Evolutionary conservation across 495 filamentous ascomycete genomes (phyloP).

Genomic region (Daldinia concentrica): DNA sequence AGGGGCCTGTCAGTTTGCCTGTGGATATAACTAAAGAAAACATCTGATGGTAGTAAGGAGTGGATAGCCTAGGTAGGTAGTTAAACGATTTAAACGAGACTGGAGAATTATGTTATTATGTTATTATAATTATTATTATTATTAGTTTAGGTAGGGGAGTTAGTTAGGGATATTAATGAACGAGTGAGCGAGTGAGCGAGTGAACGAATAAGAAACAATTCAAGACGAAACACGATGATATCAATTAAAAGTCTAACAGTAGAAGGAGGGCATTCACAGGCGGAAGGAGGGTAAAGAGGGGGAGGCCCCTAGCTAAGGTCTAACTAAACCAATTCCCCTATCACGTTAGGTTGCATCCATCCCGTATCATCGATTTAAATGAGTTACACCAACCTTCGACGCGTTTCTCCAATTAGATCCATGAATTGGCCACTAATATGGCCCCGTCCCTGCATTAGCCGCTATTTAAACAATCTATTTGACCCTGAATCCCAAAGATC

Average conservation of each 20-base stretch:
- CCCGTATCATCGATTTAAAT: slow-evolving; percentile 30
- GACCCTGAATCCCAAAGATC: slow-evolving; percentile 10
- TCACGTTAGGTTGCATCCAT: slow-evolving; percentile 35
- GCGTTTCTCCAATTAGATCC: slow-evolving; percentile 30
- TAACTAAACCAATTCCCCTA: slow-evolving; percentile 18
- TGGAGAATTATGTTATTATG: neutral
- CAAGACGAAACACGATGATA: slow-evolving; percentile 24
- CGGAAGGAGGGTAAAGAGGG: slow-evolving; percentile 10
- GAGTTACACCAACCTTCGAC: slow-evolving; percentile 31
- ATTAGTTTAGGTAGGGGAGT: neutral
- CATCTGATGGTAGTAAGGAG: slow-evolving; percentile 21
- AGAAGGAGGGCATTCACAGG: slow-evolving; percentile 35
- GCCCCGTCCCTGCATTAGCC: slow-evolving; percentile 43
- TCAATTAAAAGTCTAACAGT: slow-evolving; percentile 1
- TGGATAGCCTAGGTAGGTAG: slow-evolving; percentile 2
- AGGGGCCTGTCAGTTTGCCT: slow-evolving; percentile 17
- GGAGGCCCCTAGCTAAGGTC: neutral
- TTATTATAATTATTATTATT: neutral
- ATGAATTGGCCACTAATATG: neutral
- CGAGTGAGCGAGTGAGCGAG: too few relatives aligned
- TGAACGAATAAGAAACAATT: slow-evolving; percentile 18
- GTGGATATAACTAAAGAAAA: slow-evolving; percentile 9
- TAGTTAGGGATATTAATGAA: slow-evolving; percentile 20
- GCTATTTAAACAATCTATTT: slow-evolving; percentile 14
- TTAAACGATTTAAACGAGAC: neutral